Evolutionary conservation across 2,329 filamentous ascomycete genomes (phyloP).

Genomic region (Lachnellula suecica): DNA sequence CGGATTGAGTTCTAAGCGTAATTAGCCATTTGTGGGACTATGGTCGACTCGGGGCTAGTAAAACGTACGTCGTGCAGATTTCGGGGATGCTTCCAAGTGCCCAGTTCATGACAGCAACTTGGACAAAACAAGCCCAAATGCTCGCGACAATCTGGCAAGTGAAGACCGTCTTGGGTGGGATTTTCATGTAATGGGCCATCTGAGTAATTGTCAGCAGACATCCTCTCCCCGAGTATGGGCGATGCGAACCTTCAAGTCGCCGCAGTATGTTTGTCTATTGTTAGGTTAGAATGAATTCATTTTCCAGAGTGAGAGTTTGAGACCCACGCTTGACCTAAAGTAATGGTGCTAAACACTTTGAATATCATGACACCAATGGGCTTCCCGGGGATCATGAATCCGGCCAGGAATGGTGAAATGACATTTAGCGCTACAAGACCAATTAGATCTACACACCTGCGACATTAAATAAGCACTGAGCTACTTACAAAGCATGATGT

Average conservation of each 20-base stretch:
- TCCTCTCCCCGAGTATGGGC: too few relatives aligned
- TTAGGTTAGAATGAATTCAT: too few relatives aligned
- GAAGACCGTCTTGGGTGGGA: slow-evolving; percentile 17
- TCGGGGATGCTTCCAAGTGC: slow-evolving; percentile 59
- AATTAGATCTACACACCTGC: too few relatives aligned
- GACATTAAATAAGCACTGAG: not conserved
- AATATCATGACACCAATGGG: slow-evolving; percentile 77
- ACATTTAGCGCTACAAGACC: slow-evolving; percentile 62
- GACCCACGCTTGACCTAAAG: slow-evolving; percentile 52
- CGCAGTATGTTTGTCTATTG: slow-evolving; percentile 42
- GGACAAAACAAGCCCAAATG: slow-evolving; percentile 60
- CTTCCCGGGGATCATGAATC: slow-evolving; percentile 66
- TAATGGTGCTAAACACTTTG: slow-evolving; percentile 71
- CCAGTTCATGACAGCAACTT: slow-evolving; percentile 62
- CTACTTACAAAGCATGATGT: slow-evolving; percentile 53
- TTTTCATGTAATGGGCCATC: slow-evolving; percentile 64
- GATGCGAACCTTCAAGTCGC: slow-evolving; percentile 16
- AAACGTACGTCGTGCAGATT: slow-evolving; percentile 56
- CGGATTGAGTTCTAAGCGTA: slow-evolving; percentile 46
- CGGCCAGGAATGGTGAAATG: slow-evolving; percentile 68
- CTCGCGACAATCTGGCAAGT: slow-evolving; percentile 51
- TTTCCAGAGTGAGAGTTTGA: too few relatives aligned
- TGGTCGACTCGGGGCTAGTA: too few relatives aligned
- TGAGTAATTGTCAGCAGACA: slow-evolving; percentile 45
- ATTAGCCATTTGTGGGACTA: not conserved